phyloP scores from a whole-genome alignment of 768 basidiomycete genomes.

The Auricularia sp. region DNA sequence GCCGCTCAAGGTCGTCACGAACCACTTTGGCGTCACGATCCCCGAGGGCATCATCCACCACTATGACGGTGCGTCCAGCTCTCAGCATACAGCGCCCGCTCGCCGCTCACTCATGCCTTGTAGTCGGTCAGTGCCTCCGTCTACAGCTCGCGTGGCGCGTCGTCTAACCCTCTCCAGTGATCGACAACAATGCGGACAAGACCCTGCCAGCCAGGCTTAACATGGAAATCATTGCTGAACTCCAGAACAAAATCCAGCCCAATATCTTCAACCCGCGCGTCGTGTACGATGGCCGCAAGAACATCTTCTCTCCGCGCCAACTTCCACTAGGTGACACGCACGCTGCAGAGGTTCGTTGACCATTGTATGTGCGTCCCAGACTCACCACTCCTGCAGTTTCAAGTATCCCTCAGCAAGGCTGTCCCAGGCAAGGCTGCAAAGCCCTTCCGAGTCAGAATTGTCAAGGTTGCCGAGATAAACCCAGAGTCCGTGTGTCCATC shows the following conservation, averaged over 20 bases:
- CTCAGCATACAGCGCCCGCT: slow-evolving; percentile 1
- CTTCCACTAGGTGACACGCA: slow-evolving; percentile 44
- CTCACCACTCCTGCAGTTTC: slow-evolving; percentile 36
- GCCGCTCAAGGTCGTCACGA: slow-evolving; percentile 34
- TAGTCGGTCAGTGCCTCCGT: slow-evolving; percentile 17
- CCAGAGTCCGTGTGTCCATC: slow-evolving; percentile 31
- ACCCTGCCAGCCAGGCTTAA: slow-evolving; percentile 56
- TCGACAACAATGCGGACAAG: slow-evolving; percentile 40
- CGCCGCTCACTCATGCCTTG: neutral
- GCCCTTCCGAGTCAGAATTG: slow-evolving; percentile 54
- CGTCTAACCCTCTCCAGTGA: slow-evolving; percentile 10
- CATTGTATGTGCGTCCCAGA: neutral
- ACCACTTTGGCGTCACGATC: slow-evolving; percentile 55
- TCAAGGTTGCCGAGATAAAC: slow-evolving; percentile 49
- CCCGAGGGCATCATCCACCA: slow-evolving; percentile 61
- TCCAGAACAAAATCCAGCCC: slow-evolving; percentile 51
- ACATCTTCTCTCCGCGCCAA: slow-evolving; percentile 52
- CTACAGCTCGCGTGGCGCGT: neutral
- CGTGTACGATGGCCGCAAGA: slow-evolving; percentile 76
- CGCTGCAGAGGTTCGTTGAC: slow-evolving; percentile 39
- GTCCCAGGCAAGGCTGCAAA: slow-evolving; percentile 34
- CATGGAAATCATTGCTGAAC: slow-evolving; percentile 53
- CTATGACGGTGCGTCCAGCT: slow-evolving; percentile 55
- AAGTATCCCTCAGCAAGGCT: slow-evolving; percentile 41
- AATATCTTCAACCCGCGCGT: slow-evolving; percentile 63